A percentile compares a stretch with the other conserved stretches of the same genome.
phyloP scores from a whole-genome alignment of 805 yeast genomes.

The Hanseniaspora hatyaiensis region DNA sequence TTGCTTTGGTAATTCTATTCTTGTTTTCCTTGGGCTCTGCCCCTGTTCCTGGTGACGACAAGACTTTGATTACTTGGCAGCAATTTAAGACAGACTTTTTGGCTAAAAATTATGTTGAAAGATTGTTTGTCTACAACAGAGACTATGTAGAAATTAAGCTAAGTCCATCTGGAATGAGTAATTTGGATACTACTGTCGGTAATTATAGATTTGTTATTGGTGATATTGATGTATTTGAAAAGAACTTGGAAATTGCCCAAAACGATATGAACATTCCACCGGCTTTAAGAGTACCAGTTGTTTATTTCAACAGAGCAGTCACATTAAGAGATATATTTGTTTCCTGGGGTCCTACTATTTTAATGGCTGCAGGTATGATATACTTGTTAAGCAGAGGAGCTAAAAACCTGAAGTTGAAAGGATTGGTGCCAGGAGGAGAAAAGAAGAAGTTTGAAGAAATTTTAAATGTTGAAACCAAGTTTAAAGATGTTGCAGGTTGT shows the following conservation, averaged over 20 bases:
- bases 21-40: constrained; percentile 24
- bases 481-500: constrained; percentile 89
- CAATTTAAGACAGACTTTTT: constrained; percentile 69
- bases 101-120: constrained; percentile 65
- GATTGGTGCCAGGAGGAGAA: constrained; percentile 66
- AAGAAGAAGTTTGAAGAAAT: constrained; percentile 74
- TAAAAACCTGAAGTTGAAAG: constrained; percentile 20
- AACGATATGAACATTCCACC: constrained; percentile 51
- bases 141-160: constrained; percentile 60
- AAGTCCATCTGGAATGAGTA: constrained; percentile 48
- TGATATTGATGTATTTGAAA: constrained; percentile 78
- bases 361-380: constrained; percentile 79
- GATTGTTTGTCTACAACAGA: constrained; percentile 65
- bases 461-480: constrained; percentile 67
- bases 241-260: constrained; percentile 63
- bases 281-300: constrained; percentile 64
- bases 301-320: constrained; percentile 57
- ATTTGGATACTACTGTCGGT: constrained; percentile 32
- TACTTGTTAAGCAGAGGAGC: constrained; percentile 63
- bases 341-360: constrained; percentile 73
- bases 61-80: constrained; percentile 72
- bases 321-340: constrained; percentile 9
- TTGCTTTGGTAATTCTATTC: constrained; percentile 24
- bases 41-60: constrained; percentile 23
- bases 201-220: constrained; percentile 66